Evolutionary conservation across 2,329 filamentous ascomycete genomes (phyloP).

Genomic region (Calonectria hongkongensis): DNA sequence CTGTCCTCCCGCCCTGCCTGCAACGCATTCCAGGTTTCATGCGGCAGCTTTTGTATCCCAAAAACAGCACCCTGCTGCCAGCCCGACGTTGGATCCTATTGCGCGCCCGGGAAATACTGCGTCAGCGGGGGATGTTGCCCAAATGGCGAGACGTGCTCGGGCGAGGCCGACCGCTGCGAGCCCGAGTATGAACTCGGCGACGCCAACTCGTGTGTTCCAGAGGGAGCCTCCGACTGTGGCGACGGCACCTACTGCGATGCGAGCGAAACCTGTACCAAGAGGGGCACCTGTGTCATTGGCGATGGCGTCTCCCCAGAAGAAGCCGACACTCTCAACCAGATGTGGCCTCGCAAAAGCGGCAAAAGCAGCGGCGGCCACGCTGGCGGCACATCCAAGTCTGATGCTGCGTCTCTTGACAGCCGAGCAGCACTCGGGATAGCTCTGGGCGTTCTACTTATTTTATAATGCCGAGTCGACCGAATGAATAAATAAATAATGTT

Average conservation of each 20-base stretch:
- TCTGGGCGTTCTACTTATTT: not conserved
- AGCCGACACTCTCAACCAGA: not conserved
- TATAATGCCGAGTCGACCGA: not conserved
- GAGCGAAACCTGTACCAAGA: slow-evolving; percentile 7
- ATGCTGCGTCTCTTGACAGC: not conserved
- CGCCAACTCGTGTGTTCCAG: not conserved
- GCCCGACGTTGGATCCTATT: slow-evolving; percentile 1
- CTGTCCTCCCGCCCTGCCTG: not conserved
- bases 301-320: not conserved
- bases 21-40: not conserved
- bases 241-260: slow-evolving; percentile 19
- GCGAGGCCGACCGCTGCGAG: slow-evolving; percentile 4
- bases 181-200: slow-evolving; percentile 5
- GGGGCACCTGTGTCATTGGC: not conserved
- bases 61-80: slow-evolving; percentile 14
- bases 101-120: not conserved
- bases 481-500: not conserved
- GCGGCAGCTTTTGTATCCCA: slow-evolving; percentile 8
- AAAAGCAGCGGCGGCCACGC: not conserved
- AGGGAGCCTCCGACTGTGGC: not conserved
- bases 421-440: not conserved
- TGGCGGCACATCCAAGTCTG: not conserved
- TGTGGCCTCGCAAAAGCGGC: not conserved
- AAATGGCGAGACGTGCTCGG: not conserved
- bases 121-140: not conserved